A percentile compares a stretch with the other conserved stretches of the same genome.
These are phyloP conservation scores for Amanita molliuscula DNA, from an alignment of 768 basidiomycete genomes.

Conservation along the genomic window DNA sequence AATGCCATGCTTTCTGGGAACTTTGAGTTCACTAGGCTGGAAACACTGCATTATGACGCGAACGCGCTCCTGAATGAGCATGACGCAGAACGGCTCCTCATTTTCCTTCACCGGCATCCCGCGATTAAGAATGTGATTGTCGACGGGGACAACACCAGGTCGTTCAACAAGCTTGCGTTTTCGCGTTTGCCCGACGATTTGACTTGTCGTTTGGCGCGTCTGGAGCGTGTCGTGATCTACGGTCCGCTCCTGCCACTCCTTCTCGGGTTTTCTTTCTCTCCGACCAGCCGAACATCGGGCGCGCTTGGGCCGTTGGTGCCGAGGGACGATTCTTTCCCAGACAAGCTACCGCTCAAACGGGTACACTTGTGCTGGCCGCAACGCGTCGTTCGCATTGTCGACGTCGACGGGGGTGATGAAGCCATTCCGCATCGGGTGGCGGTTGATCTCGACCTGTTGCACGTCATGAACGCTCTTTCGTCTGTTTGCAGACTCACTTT, in stretches of 20 bases:
- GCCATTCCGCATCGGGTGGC: neutral
- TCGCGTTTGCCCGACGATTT: neutral
- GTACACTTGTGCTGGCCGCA: slow-evolving; percentile 4
- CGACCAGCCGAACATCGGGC: neutral
- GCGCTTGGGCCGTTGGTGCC: neutral
- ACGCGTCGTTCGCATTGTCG: slow-evolving; percentile 1
- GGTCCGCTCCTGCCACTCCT: slow-evolving; percentile 3
- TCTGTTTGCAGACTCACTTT: slow-evolving; percentile 2
- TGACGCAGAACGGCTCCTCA: neutral
- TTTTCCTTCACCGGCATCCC: neutral
- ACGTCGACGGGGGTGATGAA: neutral
- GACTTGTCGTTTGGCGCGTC: neutral
- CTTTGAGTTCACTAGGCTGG: neutral
- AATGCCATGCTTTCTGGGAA: neutral
- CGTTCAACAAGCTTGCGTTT: neutral
- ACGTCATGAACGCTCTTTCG: slow-evolving; percentile 1
- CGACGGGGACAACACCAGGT: neutral
- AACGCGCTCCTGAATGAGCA: neutral
- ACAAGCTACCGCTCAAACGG: slow-evolving; percentile 1
- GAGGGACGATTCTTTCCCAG: neutral
- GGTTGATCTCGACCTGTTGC: slow-evolving; percentile 1
- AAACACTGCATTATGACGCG: neutral
- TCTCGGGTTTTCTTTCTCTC: slow-evolving; percentile 3
- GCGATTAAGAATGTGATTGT: slow-evolving; percentile 1
- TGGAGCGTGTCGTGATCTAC: neutral